Percentiles rank a stretch among this genome's conserved stretches.
phyloP scores from a whole-genome alignment of 148 eudicot genomes.

The Rhododendron kiyosumense region DNA sequence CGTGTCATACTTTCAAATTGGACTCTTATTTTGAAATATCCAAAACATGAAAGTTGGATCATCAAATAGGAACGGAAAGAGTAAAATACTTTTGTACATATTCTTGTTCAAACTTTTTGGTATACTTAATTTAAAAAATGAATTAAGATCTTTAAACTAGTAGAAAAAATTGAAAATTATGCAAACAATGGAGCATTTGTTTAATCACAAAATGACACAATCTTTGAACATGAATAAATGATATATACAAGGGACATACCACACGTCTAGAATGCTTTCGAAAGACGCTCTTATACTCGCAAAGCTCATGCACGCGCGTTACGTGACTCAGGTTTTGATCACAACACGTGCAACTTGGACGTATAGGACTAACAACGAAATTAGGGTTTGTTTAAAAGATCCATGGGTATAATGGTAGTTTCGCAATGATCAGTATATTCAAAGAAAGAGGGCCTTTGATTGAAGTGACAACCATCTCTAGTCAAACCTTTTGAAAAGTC shows the following conservation, averaged over 20 bases:
- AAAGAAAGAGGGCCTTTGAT: conserved; percentile 23
- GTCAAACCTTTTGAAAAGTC: conserved; percentile 30
- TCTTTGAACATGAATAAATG: not conserved
- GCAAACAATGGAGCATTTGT: too few relatives aligned
- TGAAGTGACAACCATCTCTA: conserved; percentile 34
- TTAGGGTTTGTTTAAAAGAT: not conserved
- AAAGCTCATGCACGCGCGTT: not conserved
- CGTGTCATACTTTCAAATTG: not conserved
- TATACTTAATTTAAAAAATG: too few relatives aligned
- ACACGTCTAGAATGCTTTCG: not conserved
- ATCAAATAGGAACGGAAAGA: not conserved
- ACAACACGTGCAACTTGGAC: not conserved
- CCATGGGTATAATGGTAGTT: conserved; percentile 1
- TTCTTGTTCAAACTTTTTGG: not conserved
- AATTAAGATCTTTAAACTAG: not conserved
- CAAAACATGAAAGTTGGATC: not conserved
- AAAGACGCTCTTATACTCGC: not conserved
- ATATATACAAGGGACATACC: not conserved
- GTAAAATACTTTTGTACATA: not conserved
- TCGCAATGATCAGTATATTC: not conserved
- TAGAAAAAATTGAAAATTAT: too few relatives aligned
- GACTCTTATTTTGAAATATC: too few relatives aligned
- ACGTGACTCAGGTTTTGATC: not conserved
- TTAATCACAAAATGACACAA: not conserved
- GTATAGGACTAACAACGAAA: too few relatives aligned